These are phyloP conservation scores for Fusarium scirpi DNA, from an alignment of 2,329 filamentous ascomycete genomes.

Conservation along the genomic window DNA sequence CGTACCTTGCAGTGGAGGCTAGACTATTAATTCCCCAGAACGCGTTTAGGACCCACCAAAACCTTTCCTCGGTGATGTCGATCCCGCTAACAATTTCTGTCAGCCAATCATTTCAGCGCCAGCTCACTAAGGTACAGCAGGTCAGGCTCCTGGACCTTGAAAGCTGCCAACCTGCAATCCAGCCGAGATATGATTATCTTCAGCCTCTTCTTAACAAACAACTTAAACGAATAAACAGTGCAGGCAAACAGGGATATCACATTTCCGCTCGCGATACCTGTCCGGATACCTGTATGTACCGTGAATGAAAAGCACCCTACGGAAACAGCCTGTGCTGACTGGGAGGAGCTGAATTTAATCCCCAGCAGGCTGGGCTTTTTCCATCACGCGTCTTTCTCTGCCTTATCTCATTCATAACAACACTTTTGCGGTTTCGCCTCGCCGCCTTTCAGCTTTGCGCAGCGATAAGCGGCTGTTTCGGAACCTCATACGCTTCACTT, in stretches of 20 bases:
- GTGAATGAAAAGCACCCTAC: constrained; percentile 25
- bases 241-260: constrained; percentile 7
- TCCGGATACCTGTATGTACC: constrained; percentile 1
- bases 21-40: constrained; percentile 19
- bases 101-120: constrained; percentile 27
- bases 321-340: constrained; percentile 1
- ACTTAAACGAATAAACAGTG: background rate
- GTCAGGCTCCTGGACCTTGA: constrained; percentile 14
- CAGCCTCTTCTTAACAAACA: constrained; percentile 7
- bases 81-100: constrained; percentile 35
- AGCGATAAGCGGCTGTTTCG: background rate
- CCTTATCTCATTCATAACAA: constrained; percentile 40
- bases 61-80: constrained; percentile 8
- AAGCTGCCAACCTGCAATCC: constrained; percentile 18
- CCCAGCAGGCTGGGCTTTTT: constrained; percentile 43
- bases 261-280: background rate
- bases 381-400: constrained; percentile 35
- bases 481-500: background rate
- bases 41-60: constrained; percentile 18
- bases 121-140: constrained; percentile 23
- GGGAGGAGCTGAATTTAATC: constrained; percentile 16
- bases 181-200: constrained; percentile 19
- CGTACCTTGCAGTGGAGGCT: background rate
- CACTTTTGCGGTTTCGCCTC: constrained; percentile 19
- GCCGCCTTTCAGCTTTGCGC: constrained; percentile 37